These are phyloP conservation scores for Solanum sejunctum DNA, from an alignment of 257 asterid genomes.

Conservation along the genomic window DNA sequence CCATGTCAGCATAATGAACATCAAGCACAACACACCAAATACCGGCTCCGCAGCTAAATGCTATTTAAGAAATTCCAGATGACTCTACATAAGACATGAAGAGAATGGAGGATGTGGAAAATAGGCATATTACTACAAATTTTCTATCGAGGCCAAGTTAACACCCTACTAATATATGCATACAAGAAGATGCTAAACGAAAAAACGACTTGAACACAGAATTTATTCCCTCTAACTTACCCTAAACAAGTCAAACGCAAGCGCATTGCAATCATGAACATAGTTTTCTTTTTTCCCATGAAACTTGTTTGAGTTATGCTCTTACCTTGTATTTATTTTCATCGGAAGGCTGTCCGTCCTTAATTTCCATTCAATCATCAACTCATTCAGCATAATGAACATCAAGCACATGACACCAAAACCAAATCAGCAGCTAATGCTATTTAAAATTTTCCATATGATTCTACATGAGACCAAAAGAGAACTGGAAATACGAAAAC, in stretches of 20 bases:
- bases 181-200: not conserved
- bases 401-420: not conserved
- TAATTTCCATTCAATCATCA: not conserved
- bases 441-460: not conserved
- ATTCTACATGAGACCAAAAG: not conserved
- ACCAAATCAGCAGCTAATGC: not conserved
- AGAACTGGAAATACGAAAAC: not conserved
- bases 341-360: not conserved
- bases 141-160: not conserved
- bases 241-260: slow-evolving; percentile 59
- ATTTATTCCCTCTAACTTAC: slow-evolving; percentile 35
- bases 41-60: not conserved
- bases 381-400: not conserved
- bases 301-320: not conserved
- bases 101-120: not conserved
- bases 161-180: not conserved
- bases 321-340: not conserved
- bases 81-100: not conserved
- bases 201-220: not conserved
- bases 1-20: not conserved
- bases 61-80: not conserved
- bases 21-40: not conserved
- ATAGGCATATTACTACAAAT: not conserved
- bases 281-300: not conserved
- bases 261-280: slow-evolving; percentile 12